Evolutionary conservation across 768 basidiomycete genomes (phyloP).

Genomic region (Dictyophora rubrovolvata): DNA sequence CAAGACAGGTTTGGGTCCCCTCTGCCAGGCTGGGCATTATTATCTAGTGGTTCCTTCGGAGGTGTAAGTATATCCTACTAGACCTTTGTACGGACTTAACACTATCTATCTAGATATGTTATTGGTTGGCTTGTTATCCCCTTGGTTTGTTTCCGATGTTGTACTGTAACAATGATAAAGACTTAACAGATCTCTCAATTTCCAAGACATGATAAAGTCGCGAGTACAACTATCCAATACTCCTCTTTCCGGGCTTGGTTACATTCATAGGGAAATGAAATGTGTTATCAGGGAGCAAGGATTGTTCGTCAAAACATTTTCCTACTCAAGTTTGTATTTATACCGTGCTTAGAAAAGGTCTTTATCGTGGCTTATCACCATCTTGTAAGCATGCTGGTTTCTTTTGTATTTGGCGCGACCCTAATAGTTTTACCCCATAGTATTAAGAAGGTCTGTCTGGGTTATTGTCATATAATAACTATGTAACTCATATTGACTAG

Average conservation of each 20-base stretch:
- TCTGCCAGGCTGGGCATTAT: slow-evolving; percentile 75
- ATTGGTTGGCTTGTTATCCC: slow-evolving; percentile 93
- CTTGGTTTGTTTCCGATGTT: slow-evolving; percentile 27
- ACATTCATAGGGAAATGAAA: slow-evolving; percentile 64
- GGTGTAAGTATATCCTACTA: slow-evolving; percentile 41
- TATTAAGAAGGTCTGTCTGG: slow-evolving; percentile 46
- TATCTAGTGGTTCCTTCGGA: slow-evolving; percentile 75
- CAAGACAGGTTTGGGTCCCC: slow-evolving; percentile 48
- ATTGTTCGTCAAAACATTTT: slow-evolving; percentile 38
- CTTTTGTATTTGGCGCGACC: background rate
- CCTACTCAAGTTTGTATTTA: background rate
- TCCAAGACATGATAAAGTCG: slow-evolving; percentile 80
- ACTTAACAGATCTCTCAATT: background rate
- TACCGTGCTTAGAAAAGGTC: slow-evolving; percentile 34
- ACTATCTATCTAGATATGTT: slow-evolving; percentile 47
- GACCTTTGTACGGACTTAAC: background rate
- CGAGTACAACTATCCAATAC: slow-evolving; percentile 69
- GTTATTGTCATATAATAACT: background rate
- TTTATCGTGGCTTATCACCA: slow-evolving; percentile 68
- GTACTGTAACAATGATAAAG: background rate
- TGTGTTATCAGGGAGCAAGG: slow-evolving; percentile 63
- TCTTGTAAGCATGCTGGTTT: slow-evolving; percentile 42
- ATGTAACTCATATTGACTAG: slow-evolving; percentile 28
- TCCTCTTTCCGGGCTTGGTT: slow-evolving; percentile 66
- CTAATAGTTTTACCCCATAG: slow-evolving; percentile 22